Conservation (phyloP, 306 rosid genomes). For the Vachellia pachyceras region DNA sequence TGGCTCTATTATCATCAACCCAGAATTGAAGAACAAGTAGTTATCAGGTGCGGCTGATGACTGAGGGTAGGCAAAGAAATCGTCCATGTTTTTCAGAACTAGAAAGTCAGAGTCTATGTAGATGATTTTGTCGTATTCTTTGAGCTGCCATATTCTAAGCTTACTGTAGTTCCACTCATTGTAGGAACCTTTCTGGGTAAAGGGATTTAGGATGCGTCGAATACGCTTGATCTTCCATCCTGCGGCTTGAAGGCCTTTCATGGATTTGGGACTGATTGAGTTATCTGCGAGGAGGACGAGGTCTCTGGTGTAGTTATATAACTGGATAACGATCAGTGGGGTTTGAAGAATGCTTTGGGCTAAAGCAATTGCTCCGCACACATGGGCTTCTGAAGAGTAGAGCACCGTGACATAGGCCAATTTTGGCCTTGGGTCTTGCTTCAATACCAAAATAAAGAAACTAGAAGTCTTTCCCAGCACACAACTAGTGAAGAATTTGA, state of each 20-base stretch:
- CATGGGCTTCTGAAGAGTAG: conserved; percentile 84
- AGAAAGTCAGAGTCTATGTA: conserved; percentile 77
- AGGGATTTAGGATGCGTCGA: conserved; percentile 64
- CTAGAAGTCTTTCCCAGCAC: not conserved
- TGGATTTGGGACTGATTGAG: conserved; percentile 54
- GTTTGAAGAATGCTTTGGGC: conserved; percentile 76
- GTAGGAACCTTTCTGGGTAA: conserved; percentile 57
- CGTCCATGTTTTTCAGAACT: conserved; percentile 52
- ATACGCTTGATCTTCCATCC: conserved; percentile 70
- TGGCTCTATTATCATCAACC: conserved; percentile 80
- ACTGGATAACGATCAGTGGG: not conserved
- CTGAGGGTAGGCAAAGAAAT: conserved; percentile 54
- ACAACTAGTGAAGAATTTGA: not conserved
- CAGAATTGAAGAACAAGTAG: conserved; percentile 64
- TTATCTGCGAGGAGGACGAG: conserved; percentile 75
- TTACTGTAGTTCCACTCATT: conserved; percentile 93
- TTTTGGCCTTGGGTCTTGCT: conserved; percentile 18
- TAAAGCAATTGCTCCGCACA: conserved; percentile 87
- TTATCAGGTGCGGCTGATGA: conserved; percentile 68
- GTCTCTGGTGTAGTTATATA: conserved; percentile 48
- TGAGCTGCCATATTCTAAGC: conserved; percentile 74
- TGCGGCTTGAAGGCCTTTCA: conserved; percentile 52
- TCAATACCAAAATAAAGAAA: not conserved
- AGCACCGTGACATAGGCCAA: conserved; percentile 76
- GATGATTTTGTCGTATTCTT: conserved; percentile 60